Evolutionary conservation across 176 grass and related monocot genomes (phyloP).

Genomic region (Aegilops sharonensis): DNA sequence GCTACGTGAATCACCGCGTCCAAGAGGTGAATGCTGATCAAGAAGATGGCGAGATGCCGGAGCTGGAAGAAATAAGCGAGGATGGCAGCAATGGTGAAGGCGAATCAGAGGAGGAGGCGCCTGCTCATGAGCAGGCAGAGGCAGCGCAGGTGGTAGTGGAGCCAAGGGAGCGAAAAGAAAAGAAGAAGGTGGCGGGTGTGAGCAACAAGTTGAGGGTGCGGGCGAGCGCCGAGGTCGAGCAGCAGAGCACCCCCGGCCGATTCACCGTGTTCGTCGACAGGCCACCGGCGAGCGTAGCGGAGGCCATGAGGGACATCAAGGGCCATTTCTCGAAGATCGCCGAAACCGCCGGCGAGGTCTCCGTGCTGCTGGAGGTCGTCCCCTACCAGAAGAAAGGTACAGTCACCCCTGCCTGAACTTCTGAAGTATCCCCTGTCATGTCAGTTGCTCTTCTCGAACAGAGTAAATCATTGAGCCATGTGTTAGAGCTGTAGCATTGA

Average conservation of each 20-base stretch:
- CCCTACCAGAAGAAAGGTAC: conserved; percentile 45
- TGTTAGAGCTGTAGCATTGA: background rate
- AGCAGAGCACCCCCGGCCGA: conserved; percentile 44
- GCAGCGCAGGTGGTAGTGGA: background rate
- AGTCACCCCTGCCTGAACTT: background rate
- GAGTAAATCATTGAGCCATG: background rate
- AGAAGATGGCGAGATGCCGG: conserved; percentile 35
- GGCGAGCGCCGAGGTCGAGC: conserved; percentile 38
- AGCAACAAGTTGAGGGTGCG: conserved; percentile 39
- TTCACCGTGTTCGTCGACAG: conserved; percentile 72
- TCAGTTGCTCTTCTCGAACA: background rate
- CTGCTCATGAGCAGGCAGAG: background rate
- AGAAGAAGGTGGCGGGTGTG: conserved; percentile 22
- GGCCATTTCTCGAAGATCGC: conserved; percentile 51
- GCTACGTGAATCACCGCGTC: background rate
- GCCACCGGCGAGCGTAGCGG: conserved; percentile 56
- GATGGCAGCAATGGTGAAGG: background rate
- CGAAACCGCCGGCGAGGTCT: conserved; percentile 52
- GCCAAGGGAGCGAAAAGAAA: background rate
- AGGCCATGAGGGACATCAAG: conserved; percentile 74
- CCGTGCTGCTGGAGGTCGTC: conserved; percentile 63
- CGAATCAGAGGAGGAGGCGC: background rate
- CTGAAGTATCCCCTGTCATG: background rate
- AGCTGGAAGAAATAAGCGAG: conserved; percentile 40
- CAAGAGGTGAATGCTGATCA: conserved; percentile 1